Evolutionary conservation across 176 grass and related monocot species (phyloP), one percentile per base, ranked within the genome.

Genomic region (maize (Zea mays)): DNA sequence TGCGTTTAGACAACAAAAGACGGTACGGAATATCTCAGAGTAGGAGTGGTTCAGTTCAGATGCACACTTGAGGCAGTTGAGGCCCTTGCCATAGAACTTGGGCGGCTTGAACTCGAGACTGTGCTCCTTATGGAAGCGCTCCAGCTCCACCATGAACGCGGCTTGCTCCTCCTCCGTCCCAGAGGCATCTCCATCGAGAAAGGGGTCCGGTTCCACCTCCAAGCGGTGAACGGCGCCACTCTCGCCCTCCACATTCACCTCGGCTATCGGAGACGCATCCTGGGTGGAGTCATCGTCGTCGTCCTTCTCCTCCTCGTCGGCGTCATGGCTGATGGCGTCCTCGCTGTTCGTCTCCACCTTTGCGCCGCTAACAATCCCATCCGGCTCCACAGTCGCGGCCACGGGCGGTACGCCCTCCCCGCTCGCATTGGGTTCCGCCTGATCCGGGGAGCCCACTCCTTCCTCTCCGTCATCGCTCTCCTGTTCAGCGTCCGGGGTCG

Each of bases 41-140:
- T 84, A 57, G 27, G 19, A 52, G 43, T 38, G 35, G 21, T 14
- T 3, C 12, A 71, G 41, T 34, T 33, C 40, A 46, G 63, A 35
- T 39, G 81, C 92, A 66, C 61, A 99, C 96, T 99, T 99, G 78
- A 99, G 92, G 79, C 96, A 99, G 85, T 99, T 99, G 49, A 99
- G 71, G 62, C 90, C 96, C 81, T 95, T 90, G 55, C 92, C 96
- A n/a, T 99, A 99, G 64, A 99, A 99, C 84, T 93, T 99, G 21
- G 96, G 96, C 42, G 96, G 81, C 84, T 99, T 99, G 85, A 95
- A 99, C 79, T 99, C 96, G 72, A 99, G 76, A 47, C 40, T 79
- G 62, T 86, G 90, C 17, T 95, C 92, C 74, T 70, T 93, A 65
- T 96, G 86, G 79, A 96, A 99, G 69, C 80, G 89, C 56, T 99